These are phyloP conservation scores for Piper longum DNA, from an alignment of 164 flowering plant genomes.

Conservation along the genomic window DNA sequence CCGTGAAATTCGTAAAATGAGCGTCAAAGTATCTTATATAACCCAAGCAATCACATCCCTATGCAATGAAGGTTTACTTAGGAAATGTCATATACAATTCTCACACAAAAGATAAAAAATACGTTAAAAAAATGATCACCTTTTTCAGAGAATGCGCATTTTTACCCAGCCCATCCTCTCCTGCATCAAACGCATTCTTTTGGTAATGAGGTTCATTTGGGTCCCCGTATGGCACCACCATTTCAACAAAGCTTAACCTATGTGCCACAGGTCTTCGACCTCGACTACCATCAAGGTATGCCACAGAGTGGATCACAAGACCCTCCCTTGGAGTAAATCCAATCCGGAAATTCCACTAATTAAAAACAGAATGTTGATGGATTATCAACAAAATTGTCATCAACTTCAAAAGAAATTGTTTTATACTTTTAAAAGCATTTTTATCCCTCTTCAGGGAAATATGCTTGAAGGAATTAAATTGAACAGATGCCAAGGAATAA, in stretches of 20 bases:
- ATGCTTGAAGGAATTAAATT: too few species aligned
- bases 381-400: too few species aligned
- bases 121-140: conserved; percentile 19
- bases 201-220: conserved; percentile 90
- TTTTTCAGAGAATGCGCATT: conserved; percentile 71
- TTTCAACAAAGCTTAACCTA: conserved; percentile 85
- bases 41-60: conserved; percentile 95
- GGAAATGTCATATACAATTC: not conserved
- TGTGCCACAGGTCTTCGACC: conserved; percentile 85
- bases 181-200: conserved; percentile 95
- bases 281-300: conserved; percentile 81
- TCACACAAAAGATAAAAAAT: not conserved
- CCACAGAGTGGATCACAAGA: conserved; percentile 4
- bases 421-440: too few species aligned
- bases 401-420: too few species aligned
- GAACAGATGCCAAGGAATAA: too few species aligned
- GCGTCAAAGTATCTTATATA: conserved; percentile 33
- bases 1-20: too few species aligned
- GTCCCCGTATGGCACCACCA: conserved; percentile 95
- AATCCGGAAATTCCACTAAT: conserved; percentile 84
- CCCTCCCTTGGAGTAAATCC: conserved; percentile 30
- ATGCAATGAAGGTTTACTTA: conserved; percentile 8
- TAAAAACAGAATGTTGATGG: too few species aligned
- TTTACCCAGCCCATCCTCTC: conserved; percentile 33
- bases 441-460: too few species aligned